Base-by-base conservation (phyloP, 208 protist genomes). In the Phytomonas sp. region DNA sequence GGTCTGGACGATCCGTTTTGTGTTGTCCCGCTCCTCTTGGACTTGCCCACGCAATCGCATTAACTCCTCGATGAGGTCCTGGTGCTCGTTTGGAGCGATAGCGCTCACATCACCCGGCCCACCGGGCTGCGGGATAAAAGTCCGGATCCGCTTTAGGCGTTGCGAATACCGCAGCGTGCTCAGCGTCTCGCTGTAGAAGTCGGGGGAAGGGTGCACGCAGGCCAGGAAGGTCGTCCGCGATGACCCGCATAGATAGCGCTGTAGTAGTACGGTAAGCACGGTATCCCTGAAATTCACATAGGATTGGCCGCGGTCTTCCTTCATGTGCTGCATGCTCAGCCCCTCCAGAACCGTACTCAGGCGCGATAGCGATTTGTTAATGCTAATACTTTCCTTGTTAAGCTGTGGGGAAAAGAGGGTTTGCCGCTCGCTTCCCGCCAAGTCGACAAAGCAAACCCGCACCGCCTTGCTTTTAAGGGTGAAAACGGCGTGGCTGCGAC, bases 401-500 rank as follows among this genome's bases (percentile, higher is more conserved):
- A 94, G 79, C 70, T 93, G 84, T 11, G 86, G 79, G 4, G 88
- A 91, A 63, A 94, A 96, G 29, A 84, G 78, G 0, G 80, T 89
- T 71, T 96, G 91, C 23, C 91, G 82, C 74, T 96, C 88, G 70
- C 88, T 94, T 37, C 91, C 91, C n/a, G 91, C 91, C 10, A 96
- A 71, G 60, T 96, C 91, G 26, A 96, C 91, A 12, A 96, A 78
- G 63, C 91, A 96, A n/a, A 96, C 71, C 12, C 87, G 82, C 60
- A 96, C 76, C 29, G 85, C 84, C 37, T 63, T 63, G 60, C 80
- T 30, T 62, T 97, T 93, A 45, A 97, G 78, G 32, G 89, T 96
- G 76, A 97, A 94, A 72, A 97, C 77, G 56, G 92, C 86, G 74
- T 98, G 96, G 65, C 94, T 97, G 16, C 96, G 83, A 65, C 92